A percentile compares a stretch with the other conserved stretches of the same genome.
These are phyloP conservation scores for Yarrowia hollandica DNA, from an alignment of 805 yeast genomes.

Conservation along the genomic window DNA sequence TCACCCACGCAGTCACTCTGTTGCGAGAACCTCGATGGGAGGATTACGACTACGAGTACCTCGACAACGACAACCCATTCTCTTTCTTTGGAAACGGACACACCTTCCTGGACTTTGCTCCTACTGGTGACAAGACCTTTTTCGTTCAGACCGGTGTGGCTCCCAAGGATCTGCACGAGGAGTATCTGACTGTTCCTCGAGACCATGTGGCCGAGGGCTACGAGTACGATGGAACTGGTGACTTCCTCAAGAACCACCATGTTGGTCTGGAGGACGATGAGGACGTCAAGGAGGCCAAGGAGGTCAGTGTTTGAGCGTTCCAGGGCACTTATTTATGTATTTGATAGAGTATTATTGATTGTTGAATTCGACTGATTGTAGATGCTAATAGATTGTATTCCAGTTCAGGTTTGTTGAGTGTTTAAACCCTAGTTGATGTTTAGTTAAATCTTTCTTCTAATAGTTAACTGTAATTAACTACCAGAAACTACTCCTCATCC, in stretches of 20 bases:
- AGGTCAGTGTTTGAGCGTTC: neutral
- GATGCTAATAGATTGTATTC: no score
- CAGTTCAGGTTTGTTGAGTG: no score
- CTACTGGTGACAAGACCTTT: conserved; percentile 21
- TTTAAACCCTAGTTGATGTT: no score
- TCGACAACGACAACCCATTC: conserved; percentile 30
- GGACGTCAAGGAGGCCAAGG: conserved; percentile 4
- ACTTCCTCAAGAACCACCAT: conserved; percentile 23
- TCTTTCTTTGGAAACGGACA: conserved; percentile 33
- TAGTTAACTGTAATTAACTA: no score
- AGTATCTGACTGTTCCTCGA: conserved; percentile 10
- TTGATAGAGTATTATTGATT: neutral
- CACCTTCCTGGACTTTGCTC: conserved; percentile 30
- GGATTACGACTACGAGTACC: conserved; percentile 32
- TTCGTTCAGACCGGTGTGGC: neutral
- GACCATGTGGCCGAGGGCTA: conserved; percentile 15
- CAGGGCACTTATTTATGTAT: conserved; percentile 2
- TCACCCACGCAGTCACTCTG: conserved; percentile 30
- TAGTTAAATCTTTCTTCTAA: no score
- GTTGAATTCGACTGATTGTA: no score
- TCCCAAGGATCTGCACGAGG: conserved; percentile 12
- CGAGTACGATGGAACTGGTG: conserved; percentile 17
- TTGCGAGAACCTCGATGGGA: conserved; percentile 30
- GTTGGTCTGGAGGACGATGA: conserved; percentile 8
- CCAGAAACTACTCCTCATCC: no score